Percentiles rank a stretch among this genome's conserved stretches.
These are phyloP conservation scores for Talaromyces sp. DNA, from an alignment of 2,329 filamentous ascomycete genomes.

Conservation along the genomic window DNA sequence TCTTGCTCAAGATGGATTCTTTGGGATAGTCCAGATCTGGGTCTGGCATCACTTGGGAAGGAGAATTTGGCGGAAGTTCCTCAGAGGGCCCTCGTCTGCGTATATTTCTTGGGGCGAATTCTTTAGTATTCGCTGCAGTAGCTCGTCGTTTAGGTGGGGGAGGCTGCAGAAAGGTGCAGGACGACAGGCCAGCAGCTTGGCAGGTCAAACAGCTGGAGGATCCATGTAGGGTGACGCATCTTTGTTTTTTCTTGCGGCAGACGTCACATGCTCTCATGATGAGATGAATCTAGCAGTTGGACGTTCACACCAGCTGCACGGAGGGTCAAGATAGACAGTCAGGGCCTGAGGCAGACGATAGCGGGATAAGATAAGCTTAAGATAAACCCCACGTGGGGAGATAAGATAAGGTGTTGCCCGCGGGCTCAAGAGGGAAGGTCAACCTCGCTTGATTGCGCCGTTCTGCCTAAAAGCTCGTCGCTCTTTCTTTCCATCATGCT, in stretches of 20 bases:
- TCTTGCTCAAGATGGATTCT: conserved; percentile 8
- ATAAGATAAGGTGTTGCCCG: neutral
- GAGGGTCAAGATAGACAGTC: neutral
- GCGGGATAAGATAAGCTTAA: conserved; percentile 1
- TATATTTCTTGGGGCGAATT: conserved; percentile 64
- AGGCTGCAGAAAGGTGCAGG: conserved; percentile 73
- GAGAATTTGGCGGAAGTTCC: neutral
- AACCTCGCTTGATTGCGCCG: neutral
- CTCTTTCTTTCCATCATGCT: neutral
- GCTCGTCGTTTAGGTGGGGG: conserved; percentile 76
- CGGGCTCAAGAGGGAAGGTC: neutral
- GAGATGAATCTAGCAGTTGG: neutral
- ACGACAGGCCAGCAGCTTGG: conserved; percentile 64
- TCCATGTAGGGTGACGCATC: conserved; percentile 74
- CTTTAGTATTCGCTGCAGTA: conserved; percentile 81
- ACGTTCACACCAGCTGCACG: neutral
- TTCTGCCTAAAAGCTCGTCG: neutral
- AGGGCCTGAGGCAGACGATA: neutral
- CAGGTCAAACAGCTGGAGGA: conserved; percentile 69
- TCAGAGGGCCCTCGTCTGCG: neutral
- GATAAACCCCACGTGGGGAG: neutral
- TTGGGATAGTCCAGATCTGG: conserved; percentile 5
- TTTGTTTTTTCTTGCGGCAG: conserved; percentile 66
- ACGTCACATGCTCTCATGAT: conserved; percentile 55
- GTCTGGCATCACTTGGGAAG: neutral